Conservation (phyloP, 495 filamentous ascomycete genomes). For the Diplogelasinospora grovesii region DNA sequence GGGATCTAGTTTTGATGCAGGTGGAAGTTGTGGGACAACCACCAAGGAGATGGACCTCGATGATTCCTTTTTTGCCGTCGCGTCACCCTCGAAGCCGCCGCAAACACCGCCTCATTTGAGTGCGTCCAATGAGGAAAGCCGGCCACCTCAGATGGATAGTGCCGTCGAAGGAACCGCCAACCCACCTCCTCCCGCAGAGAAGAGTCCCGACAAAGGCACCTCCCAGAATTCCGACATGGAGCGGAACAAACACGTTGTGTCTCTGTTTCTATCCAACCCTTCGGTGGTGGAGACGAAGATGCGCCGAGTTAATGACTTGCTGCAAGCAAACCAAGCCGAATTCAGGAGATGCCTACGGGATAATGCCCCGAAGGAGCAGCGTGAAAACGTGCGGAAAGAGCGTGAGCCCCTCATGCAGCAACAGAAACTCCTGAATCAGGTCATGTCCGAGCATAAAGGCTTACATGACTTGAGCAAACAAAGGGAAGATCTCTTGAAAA, state of each 20-base stretch:
- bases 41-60: slow-evolving; percentile 14
- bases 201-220: neutral
- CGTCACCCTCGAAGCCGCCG: neutral
- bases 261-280: slow-evolving; percentile 26
- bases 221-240: slow-evolving; percentile 18
- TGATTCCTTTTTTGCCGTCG: neutral
- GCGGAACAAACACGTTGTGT: slow-evolving; percentile 23
- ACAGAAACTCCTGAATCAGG: slow-evolving; percentile 24
- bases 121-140: neutral
- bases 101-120: neutral
- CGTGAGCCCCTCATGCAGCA: slow-evolving; percentile 26
- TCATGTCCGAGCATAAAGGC: slow-evolving; percentile 20
- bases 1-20: neutral
- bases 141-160: neutral
- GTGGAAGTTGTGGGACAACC: neutral
- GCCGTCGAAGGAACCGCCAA: neutral
- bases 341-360: slow-evolving; percentile 27
- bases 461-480: slow-evolving; percentile 25
- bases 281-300: slow-evolving; percentile 27
- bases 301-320: slow-evolving; percentile 15
- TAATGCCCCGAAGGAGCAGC: slow-evolving; percentile 23
- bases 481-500: slow-evolving; percentile 28
- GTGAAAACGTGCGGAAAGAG: slow-evolving; percentile 27
- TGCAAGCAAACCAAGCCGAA: slow-evolving; percentile 28
- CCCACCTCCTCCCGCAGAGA: neutral